These are phyloP conservation scores for Plasmodium knowlesi DNA, from an alignment of 169 alveolate species.

Conservation along the genomic window DNA sequence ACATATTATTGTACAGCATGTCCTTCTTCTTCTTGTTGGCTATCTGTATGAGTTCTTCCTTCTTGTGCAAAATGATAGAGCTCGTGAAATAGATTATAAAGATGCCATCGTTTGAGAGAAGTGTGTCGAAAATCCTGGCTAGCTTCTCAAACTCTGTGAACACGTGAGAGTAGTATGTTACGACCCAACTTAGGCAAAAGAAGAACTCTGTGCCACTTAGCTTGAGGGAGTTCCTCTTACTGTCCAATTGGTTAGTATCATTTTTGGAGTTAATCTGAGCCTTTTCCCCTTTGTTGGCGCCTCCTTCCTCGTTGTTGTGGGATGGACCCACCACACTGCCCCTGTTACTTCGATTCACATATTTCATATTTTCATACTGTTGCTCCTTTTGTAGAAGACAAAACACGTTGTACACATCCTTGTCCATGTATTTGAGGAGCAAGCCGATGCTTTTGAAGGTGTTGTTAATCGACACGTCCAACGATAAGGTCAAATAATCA, in stretches of 20 bases:
- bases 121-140: slow-evolving; percentile 52
- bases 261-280: background rate
- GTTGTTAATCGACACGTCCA: slow-evolving; percentile 57
- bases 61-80: slow-evolving; percentile 43
- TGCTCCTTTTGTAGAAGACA: slow-evolving; percentile 64
- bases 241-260: background rate
- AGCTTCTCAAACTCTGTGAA: slow-evolving; percentile 55
- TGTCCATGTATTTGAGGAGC: slow-evolving; percentile 42
- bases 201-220: slow-evolving; percentile 66
- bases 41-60: slow-evolving; percentile 35
- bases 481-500: slow-evolving; percentile 56
- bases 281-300: background rate
- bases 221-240: slow-evolving; percentile 12
- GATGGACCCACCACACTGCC: background rate
- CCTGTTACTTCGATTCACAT: background rate
- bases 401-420: slow-evolving; percentile 57
- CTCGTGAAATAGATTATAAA: slow-evolving; percentile 69
- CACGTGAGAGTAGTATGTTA: slow-evolving; percentile 68
- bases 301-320: background rate
- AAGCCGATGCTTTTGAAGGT: slow-evolving; percentile 59
- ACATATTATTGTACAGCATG: slow-evolving; percentile 24
- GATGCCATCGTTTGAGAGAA: slow-evolving; percentile 65
- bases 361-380: slow-evolving; percentile 36
- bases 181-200: slow-evolving; percentile 73
- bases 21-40: slow-evolving; percentile 31